phyloP scores from a whole-genome alignment of 768 basidiomycete species.

The Xerocomus brunneocitrinus region DNA sequence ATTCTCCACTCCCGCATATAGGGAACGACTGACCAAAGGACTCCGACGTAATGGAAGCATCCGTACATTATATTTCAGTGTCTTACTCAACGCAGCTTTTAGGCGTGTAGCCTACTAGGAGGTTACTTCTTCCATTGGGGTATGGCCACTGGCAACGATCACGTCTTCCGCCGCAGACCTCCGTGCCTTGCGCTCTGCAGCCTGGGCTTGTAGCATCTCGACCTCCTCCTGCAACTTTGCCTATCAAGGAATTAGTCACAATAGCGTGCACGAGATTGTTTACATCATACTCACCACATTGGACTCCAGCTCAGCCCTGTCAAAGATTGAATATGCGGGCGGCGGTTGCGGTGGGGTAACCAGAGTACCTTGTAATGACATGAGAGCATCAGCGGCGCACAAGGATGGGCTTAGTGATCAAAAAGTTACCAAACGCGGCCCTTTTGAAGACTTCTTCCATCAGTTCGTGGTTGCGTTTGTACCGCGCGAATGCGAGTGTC shows the following conservation, averaged over 20 bases:
- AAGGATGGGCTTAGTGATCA: neutral
- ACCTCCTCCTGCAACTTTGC: conserved; percentile 57
- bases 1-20: neutral
- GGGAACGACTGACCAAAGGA: neutral
- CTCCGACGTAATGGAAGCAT: neutral
- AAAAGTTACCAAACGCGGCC: conserved; percentile 54
- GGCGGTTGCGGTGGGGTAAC: conserved; percentile 34
- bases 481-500: conserved; percentile 65
- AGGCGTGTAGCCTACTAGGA: conserved; percentile 6
- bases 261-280: neutral
- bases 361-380: conserved; percentile 38
- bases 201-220: conserved; percentile 46
- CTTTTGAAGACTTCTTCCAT: conserved; percentile 80
- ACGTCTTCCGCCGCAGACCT: conserved; percentile 27
- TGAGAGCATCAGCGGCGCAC: neutral
- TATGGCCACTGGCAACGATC: conserved; percentile 28
- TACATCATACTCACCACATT: conserved; percentile 43
- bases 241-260: conserved; percentile 30
- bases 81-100: neutral
- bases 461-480: conserved; percentile 75
- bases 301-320: conserved; percentile 50
- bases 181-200: conserved; percentile 41
- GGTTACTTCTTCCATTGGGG: conserved; percentile 28
- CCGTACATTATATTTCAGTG: neutral
- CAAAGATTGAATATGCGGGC: conserved; percentile 60